These are phyloP conservation scores for Musa schizocarpa DNA, from an alignment of 176 grass and related monocot species.

Conservation along the genomic window DNA sequence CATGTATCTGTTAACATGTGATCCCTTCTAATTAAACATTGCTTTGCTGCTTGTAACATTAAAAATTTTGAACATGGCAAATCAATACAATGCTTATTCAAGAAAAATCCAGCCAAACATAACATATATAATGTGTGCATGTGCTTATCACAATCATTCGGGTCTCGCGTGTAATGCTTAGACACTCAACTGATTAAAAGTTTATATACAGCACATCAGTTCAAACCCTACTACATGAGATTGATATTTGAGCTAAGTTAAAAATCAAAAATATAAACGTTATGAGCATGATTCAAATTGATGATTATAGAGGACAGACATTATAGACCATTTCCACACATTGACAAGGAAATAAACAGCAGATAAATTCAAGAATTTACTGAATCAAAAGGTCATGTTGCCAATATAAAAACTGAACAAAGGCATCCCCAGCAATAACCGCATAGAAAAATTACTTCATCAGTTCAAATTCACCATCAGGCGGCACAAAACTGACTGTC, in stretches of 20 bases:
- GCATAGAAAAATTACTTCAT: slow-evolving; percentile 76
- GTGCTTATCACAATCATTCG: background rate
- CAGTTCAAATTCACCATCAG: slow-evolving; percentile 99
- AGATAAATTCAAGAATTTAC: background rate
- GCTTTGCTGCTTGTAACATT: too few relatives aligned
- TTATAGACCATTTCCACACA: background rate
- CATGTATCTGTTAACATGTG: too few relatives aligned
- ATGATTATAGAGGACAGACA: background rate
- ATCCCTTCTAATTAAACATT: too few relatives aligned
- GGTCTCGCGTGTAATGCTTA: background rate
- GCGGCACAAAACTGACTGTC: slow-evolving; percentile 97
- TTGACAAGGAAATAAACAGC: background rate
- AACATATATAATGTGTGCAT: background rate
- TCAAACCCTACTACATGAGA: background rate
- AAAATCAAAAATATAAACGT: background rate
- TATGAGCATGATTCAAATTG: background rate
- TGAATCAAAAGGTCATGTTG: background rate
- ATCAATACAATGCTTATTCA: too few relatives aligned
- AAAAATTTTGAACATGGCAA: too few relatives aligned
- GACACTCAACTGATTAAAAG: background rate
- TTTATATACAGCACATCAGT: background rate
- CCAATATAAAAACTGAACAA: slow-evolving; percentile 13
- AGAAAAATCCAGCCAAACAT: background rate
- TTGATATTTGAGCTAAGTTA: background rate
- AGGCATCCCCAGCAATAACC: slow-evolving; percentile 14